Percentiles rank a stretch among this genome's conserved stretches.
Evolutionary conservation across 495 filamentous ascomycete genomes (phyloP).

Genomic region (Viridothelium virens): DNA sequence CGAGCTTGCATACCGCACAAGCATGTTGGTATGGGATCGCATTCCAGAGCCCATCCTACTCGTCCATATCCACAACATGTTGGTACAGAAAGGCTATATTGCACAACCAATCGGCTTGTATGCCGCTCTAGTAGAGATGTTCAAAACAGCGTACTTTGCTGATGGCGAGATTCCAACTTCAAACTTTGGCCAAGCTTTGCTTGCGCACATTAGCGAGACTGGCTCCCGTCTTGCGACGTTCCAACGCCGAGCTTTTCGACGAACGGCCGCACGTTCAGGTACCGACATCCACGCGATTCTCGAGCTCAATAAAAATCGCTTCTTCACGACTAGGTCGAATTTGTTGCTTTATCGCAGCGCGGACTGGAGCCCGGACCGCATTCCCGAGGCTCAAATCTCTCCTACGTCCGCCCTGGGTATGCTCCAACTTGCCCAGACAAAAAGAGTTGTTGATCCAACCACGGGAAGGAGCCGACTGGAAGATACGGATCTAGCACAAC

Average conservation of each 20-base stretch:
- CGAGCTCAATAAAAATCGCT: constrained; percentile 19
- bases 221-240: constrained; percentile 2
- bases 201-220: constrained; percentile 5
- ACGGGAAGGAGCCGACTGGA: constrained; percentile 27
- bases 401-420: constrained; percentile 20
- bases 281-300: constrained; percentile 14
- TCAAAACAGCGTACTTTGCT: constrained; percentile 27
- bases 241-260: constrained; percentile 1
- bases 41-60: constrained; percentile 33
- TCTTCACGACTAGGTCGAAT: constrained; percentile 33
- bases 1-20: constrained; percentile 30
- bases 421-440: constrained; percentile 29
- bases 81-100: constrained; percentile 36
- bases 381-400: constrained; percentile 32
- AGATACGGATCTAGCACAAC: constrained; percentile 33
- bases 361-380: constrained; percentile 28
- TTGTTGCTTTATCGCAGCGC: constrained; percentile 26
- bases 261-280: background rate
- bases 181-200: constrained; percentile 26
- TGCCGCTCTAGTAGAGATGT: constrained; percentile 20
- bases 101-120: constrained; percentile 30
- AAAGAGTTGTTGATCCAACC: constrained; percentile 24
- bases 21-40: constrained; percentile 27
- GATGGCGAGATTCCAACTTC: constrained; percentile 28
- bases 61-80: constrained; percentile 43